Evolutionary conservation across 495 filamentous ascomycete species (phyloP), one percentile per base, ranked within the genome.

Genomic region (Trichocladium antarcticum): DNA sequence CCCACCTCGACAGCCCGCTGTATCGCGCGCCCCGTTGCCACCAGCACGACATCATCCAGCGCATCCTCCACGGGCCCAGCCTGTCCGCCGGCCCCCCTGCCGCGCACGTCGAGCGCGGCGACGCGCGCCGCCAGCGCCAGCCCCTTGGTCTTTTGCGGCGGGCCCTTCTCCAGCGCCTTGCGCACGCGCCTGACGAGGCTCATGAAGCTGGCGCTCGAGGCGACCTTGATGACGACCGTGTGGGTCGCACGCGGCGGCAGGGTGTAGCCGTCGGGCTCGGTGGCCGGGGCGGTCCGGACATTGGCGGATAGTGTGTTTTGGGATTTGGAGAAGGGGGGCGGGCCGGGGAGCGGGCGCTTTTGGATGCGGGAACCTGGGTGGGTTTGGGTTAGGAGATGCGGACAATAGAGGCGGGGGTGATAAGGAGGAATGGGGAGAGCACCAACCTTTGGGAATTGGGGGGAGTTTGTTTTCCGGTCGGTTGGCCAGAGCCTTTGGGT

Each of bases 1-100:
- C 74, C 85, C 8, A 87, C 68, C 43, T 70, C 66, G 27, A 89
- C 55, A 22, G 80, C 81, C 65, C 77, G 83, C 61, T 80, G 72
- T 43, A 95, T 89, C 28, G 87, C 89, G 55, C 75, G 77, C 28
- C 85, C 87, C 1, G 85, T 89, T 14, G 79, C 90, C 47, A 89
- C 84, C 10, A 95, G 54, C 34, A 82, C 66, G 6, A 95, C 81
- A 54, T 83, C 78, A 53, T 65, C 63, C 15, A 58, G 51, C 24
- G 54, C 52, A 15, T 63, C 58, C 12, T 38, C 32, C 1, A 55
- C 43, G 11, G 37, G 27, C 15, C 47, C 44, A 17, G 11, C 12
- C 8, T 3, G 19, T 19, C 22, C 46, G 45, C 10, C 37, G 49
- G 10, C 54, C 24, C 10, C 1, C 6, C 21, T 19, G 16, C 9